These are phyloP conservation scores for Zarea fungicola DNA, from an alignment of 2,329 filamentous ascomycete species.

Conservation along the genomic window DNA sequence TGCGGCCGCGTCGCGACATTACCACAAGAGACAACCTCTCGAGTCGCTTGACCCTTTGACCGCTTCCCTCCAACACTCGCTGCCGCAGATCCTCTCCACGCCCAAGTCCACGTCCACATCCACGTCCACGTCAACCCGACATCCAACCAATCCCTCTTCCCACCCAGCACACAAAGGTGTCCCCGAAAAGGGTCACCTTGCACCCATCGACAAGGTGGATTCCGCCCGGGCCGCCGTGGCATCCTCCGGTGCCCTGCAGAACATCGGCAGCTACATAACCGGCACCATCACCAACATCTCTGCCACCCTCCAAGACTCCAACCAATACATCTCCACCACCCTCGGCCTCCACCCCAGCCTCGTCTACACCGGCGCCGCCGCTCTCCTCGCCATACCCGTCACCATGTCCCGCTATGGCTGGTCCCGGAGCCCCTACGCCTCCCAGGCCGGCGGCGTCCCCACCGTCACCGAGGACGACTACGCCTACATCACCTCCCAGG, in stretches of 20 bases:
- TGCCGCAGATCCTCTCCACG: too few relatives aligned
- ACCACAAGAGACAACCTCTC: too few relatives aligned
- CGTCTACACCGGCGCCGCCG: slow-evolving; percentile 45
- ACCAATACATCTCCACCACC: slow-evolving; percentile 47
- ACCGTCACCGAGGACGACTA: slow-evolving; percentile 72
- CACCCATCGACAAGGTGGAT: slow-evolving; percentile 54
- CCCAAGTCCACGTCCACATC: too few relatives aligned
- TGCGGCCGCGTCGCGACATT: too few relatives aligned
- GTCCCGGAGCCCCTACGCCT: slow-evolving; percentile 49
- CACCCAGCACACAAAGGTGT: slow-evolving; percentile 12
- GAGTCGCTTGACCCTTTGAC: too few relatives aligned
- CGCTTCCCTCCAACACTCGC: too few relatives aligned
- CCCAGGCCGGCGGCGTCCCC: slow-evolving; percentile 43
- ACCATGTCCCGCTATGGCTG: slow-evolving; percentile 53
- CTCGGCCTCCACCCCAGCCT: slow-evolving; percentile 44
- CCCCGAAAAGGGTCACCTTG: slow-evolving; percentile 17
- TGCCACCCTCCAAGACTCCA: slow-evolving; percentile 41
- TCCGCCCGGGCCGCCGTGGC: slow-evolving; percentile 52
- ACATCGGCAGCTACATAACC: slow-evolving; percentile 54
- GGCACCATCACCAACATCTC: slow-evolving; percentile 45
- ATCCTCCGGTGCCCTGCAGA: slow-evolving; percentile 59
- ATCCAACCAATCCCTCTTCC: not conserved
- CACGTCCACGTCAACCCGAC: not conserved
- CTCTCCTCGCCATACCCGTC: slow-evolving; percentile 41
- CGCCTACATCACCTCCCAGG: slow-evolving; percentile 76